These are phyloP conservation scores for Silene vulgaris DNA, from an alignment of 179 eudicot genomes.

Conservation along the genomic window DNA sequence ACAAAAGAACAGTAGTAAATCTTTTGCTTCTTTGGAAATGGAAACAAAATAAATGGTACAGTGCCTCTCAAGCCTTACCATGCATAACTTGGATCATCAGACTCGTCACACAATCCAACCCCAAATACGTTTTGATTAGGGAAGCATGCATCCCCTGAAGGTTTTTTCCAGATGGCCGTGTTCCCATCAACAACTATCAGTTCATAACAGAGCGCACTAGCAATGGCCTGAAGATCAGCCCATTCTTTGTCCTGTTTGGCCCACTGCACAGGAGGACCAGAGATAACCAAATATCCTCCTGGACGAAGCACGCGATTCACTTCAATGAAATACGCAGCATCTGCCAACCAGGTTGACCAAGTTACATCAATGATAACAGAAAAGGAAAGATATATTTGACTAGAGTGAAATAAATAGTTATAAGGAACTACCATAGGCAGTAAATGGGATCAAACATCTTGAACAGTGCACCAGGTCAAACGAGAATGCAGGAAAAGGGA, in stretches of 20 bases:
- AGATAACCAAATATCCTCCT: slow-evolving; percentile 81
- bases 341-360: slow-evolving; percentile 42
- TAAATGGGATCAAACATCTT: slow-evolving; percentile 84
- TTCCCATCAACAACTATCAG: slow-evolving; percentile 82
- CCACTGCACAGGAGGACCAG: slow-evolving; percentile 98
- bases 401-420: background rate
- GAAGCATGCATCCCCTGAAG: slow-evolving; percentile 63
- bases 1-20: no score
- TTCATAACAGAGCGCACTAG: slow-evolving; percentile 84
- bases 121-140: slow-evolving; percentile 79
- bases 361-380: slow-evolving; percentile 4
- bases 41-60: background rate
- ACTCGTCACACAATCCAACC: slow-evolving; percentile 53
- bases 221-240: slow-evolving; percentile 92
- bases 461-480: slow-evolving; percentile 96
- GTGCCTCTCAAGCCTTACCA: slow-evolving; percentile 42
- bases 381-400: background rate
- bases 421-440: slow-evolving; percentile 71
- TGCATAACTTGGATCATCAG: slow-evolving; percentile 74
- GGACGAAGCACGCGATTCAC: slow-evolving; percentile 88
- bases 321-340: slow-evolving; percentile 83
- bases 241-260: slow-evolving; percentile 88
- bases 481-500: slow-evolving; percentile 82
- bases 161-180: slow-evolving; percentile 90
- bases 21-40: no score